These are phyloP conservation scores for Cystofilobasidium ferigula DNA, from an alignment of 768 basidiomycete species.

Conservation along the genomic window DNA sequence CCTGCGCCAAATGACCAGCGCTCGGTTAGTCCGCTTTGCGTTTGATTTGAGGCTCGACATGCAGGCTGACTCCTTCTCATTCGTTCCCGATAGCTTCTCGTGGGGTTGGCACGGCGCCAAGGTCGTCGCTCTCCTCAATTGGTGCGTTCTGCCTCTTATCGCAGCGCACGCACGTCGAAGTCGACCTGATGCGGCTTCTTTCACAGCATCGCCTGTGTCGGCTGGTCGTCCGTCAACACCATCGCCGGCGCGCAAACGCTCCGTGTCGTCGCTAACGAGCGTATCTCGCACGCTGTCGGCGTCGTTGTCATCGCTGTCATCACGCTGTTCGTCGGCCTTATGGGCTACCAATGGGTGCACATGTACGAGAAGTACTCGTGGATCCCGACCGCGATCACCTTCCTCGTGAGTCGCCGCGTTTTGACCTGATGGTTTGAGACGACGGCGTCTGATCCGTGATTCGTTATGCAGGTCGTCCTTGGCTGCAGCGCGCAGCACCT, in stretches of 20 bases:
- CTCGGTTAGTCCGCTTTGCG: slow-evolving; percentile 41
- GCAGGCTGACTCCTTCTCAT: slow-evolving; percentile 21
- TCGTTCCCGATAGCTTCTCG: slow-evolving; percentile 3
- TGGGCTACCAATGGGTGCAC: slow-evolving; percentile 26
- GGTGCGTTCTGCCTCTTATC: slow-evolving; percentile 19
- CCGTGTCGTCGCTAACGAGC: slow-evolving; percentile 27
- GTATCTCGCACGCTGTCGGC: slow-evolving; percentile 34
- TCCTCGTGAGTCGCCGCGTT: slow-evolving; percentile 34
- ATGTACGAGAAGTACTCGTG: slow-evolving; percentile 34
- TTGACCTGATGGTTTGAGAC: slow-evolving; percentile 9
- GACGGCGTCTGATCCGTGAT: background rate
- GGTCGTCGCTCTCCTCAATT: slow-evolving; percentile 23
- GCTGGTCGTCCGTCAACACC: slow-evolving; percentile 42
- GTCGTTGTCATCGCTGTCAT: slow-evolving; percentile 55
- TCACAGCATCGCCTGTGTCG: slow-evolving; percentile 41
- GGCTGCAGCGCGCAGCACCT: slow-evolving; percentile 36
- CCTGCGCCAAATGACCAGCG: slow-evolving; percentile 43
- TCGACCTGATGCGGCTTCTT: slow-evolving; percentile 30
- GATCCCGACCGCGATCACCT: slow-evolving; percentile 42
- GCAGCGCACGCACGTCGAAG: slow-evolving; percentile 36
- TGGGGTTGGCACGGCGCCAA: slow-evolving; percentile 27
- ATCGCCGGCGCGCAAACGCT: slow-evolving; percentile 31
- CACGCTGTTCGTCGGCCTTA: slow-evolving; percentile 48
- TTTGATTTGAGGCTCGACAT: background rate
- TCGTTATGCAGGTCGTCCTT: slow-evolving; percentile 30